Conservation (phyloP, 2,329 filamentous ascomycete species). For the Neopestalotiopsis rosae region DNA sequence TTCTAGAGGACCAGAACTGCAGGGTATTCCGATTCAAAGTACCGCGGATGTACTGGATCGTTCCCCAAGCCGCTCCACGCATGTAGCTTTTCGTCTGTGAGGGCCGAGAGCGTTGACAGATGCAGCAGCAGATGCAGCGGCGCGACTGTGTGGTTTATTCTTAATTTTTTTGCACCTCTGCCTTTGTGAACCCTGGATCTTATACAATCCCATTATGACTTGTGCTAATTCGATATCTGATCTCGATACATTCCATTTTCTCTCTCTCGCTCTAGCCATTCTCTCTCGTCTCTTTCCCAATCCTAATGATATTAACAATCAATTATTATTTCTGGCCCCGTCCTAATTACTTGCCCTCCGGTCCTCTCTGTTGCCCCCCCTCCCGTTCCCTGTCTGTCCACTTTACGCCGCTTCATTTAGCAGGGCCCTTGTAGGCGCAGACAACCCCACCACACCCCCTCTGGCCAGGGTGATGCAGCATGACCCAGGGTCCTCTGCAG, state of each 20-base stretch:
- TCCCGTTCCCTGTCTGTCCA: constrained; percentile 14
- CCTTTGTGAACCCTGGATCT: not conserved
- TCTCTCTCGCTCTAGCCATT: not conserved
- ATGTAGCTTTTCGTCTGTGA: constrained; percentile 16
- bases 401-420: constrained; percentile 20
- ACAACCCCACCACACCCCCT: constrained; percentile 18
- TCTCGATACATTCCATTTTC: not conserved
- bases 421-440: constrained; percentile 15
- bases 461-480: constrained; percentile 10
- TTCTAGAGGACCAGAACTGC: not conserved
- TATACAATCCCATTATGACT: not conserved
- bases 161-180: not conserved
- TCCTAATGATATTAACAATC: constrained; percentile 1
- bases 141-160: constrained; percentile 6
- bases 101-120: constrained; percentile 15
- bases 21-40: not conserved
- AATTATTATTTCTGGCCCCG: not conserved
- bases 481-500: constrained; percentile 10
- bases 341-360: not conserved
- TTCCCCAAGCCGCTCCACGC: constrained; percentile 2
- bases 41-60: constrained; percentile 16
- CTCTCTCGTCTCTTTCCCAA: not conserved
- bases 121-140: constrained; percentile 13
- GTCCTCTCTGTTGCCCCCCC: constrained; percentile 13
- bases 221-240: not conserved